phyloP scores from a whole-genome alignment of 768 basidiomycete genomes.

The Leccinum barrowsii region DNA sequence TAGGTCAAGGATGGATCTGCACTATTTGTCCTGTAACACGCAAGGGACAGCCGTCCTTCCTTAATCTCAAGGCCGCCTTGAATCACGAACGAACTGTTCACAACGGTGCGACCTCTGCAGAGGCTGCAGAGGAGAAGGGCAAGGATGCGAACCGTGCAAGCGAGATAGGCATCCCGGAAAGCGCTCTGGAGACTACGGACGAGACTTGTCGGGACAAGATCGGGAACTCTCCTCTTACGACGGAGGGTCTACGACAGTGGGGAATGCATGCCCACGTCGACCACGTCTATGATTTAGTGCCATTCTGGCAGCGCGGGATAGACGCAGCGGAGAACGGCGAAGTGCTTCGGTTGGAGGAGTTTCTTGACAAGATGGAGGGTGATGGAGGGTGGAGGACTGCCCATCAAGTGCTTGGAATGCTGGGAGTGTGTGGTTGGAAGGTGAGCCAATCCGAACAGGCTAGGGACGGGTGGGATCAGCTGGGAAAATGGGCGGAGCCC shows the following conservation, averaged over 20 bases:
- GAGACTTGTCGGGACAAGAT: constrained; percentile 30
- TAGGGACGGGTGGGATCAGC: constrained; percentile 1
- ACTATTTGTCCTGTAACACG: constrained; percentile 28
- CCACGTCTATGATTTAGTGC: constrained; percentile 46
- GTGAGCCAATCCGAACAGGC: neutral
- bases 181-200: constrained; percentile 11
- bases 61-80: constrained; percentile 28
- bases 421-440: constrained; percentile 23
- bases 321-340: constrained; percentile 46
- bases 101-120: constrained; percentile 6
- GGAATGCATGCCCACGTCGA: constrained; percentile 39
- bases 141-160: neutral
- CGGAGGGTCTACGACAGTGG: constrained; percentile 27
- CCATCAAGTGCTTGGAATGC: constrained; percentile 27
- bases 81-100: constrained; percentile 29
- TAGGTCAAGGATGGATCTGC: constrained; percentile 33
- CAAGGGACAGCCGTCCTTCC: constrained; percentile 19
- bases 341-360: constrained; percentile 41
- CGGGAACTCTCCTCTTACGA: constrained; percentile 28
- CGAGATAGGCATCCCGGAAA: neutral
- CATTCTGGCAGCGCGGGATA: constrained; percentile 51
- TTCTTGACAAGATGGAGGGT: constrained; percentile 40
- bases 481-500: neutral
- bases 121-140: neutral
- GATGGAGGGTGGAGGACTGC: constrained; percentile 31